Evolutionary conservation across 2,329 filamentous ascomycete genomes (phyloP).

Genomic region (Basipetospora chlamydospora): DNA sequence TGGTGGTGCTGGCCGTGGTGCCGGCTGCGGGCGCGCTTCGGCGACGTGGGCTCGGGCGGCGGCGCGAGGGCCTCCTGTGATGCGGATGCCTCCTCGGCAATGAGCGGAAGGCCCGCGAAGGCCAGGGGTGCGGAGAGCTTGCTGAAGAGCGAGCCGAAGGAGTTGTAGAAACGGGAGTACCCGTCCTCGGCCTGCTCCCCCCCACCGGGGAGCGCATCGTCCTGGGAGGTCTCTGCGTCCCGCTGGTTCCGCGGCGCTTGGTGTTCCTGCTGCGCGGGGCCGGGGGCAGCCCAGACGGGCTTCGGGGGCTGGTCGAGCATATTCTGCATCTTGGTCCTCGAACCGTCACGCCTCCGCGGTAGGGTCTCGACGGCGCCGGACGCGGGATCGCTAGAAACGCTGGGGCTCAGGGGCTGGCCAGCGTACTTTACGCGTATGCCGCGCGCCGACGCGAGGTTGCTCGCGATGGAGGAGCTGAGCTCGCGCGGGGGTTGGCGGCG

Average conservation of each 20-base stretch:
- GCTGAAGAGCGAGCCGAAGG: slow-evolving; percentile 79
- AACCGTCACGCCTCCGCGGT: slow-evolving; percentile 32
- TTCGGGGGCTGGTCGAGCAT: slow-evolving; percentile 40
- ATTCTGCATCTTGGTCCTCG: slow-evolving; percentile 36
- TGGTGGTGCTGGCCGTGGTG: slow-evolving; percentile 20
- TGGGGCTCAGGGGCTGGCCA: slow-evolving; percentile 54
- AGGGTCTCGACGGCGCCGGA: slow-evolving; percentile 53
- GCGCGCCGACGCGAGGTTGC: slow-evolving; percentile 71
- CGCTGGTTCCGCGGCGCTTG: no score
- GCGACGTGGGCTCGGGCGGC: slow-evolving; percentile 17
- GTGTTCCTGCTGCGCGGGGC: no score
- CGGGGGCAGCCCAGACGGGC: slow-evolving; percentile 37
- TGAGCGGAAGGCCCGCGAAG: slow-evolving; percentile 80
- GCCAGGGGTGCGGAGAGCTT: slow-evolving; percentile 80
- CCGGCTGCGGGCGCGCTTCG: slow-evolving; percentile 21
- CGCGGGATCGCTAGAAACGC: slow-evolving; percentile 58
- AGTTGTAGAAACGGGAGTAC: slow-evolving; percentile 83
- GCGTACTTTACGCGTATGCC: slow-evolving; percentile 57
- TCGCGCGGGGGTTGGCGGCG: slow-evolving; percentile 48
- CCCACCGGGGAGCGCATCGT: background rate
- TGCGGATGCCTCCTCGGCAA: slow-evolving; percentile 29
- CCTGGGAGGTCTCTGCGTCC: slow-evolving; percentile 8
- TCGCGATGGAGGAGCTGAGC: slow-evolving; percentile 70
- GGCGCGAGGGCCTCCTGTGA: background rate
- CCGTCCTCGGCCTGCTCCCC: slow-evolving; percentile 46